These are phyloP conservation scores for Populus tremula DNA, from an alignment of 345 rosid genomes.

Conservation along the genomic window DNA sequence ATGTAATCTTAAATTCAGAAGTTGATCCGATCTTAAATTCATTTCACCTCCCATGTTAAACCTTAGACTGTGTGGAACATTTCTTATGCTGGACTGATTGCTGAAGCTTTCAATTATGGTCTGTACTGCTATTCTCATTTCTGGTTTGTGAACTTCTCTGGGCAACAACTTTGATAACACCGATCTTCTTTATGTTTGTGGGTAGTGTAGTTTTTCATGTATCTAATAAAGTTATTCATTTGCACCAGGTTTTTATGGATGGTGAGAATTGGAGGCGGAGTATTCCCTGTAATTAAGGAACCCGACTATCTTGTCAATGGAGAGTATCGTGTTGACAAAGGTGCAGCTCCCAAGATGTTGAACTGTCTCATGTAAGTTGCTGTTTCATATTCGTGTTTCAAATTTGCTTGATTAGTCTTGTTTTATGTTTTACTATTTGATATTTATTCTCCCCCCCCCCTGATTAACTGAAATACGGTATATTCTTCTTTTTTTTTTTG, in stretches of 20 bases:
- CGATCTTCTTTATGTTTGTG: background rate
- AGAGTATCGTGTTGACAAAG: slow-evolving; percentile 96
- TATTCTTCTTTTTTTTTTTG: no score
- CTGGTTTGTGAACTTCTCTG: background rate
- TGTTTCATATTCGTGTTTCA: background rate
- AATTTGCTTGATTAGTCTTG: background rate
- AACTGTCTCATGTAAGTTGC: slow-evolving; percentile 95
- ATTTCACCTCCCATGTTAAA: background rate
- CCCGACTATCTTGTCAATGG: slow-evolving; percentile 98
- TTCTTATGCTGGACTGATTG: background rate
- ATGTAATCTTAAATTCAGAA: background rate
- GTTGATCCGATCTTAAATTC: background rate
- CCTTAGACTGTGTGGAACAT: background rate
- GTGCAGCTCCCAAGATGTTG: slow-evolving; percentile 97
- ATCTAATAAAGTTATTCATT: slow-evolving; percentile 10
- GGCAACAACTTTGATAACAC: background rate
- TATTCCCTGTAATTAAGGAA: slow-evolving; percentile 94
- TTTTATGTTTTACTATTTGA: background rate
- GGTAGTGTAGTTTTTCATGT: background rate
- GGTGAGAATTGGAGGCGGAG: slow-evolving; percentile 99
- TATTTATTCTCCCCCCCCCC: background rate
- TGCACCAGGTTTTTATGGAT: slow-evolving; percentile 90
- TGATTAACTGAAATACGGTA: background rate
- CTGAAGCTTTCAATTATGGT: background rate
- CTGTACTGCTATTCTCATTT: background rate